Evolutionary conservation across 192 early-diverging fungal species (phyloP), one percentile per base, ranked within the genome.

Genomic region (Podila horticola): DNA sequence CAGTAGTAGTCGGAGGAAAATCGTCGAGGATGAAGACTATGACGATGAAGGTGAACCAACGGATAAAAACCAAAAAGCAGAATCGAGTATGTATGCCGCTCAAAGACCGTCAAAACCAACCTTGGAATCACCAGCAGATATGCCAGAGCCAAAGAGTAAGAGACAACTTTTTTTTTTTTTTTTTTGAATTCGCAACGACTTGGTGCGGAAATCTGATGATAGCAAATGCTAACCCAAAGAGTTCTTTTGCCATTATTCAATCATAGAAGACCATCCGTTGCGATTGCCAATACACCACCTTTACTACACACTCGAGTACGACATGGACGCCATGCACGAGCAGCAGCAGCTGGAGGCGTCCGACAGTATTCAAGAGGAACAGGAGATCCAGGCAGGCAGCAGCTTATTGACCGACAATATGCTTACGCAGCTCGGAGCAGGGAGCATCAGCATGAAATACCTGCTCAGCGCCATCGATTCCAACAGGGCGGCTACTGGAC

Each of bases 401-500:
- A 75, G 71, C 51, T 58, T 81, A 3, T 28, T 57, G 11, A 55
- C 64, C 7, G 58, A 74, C 48, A 79, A 73, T 20, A 67, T 74
- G 66, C 19, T 75, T 29, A 68, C 72, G 5, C 73, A 69, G 12
- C 74, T 68, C 45, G 62, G 75, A 4, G 55, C 84, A 28, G 62
- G 72, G 65, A 79, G 70, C 26, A 24, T 76, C 9, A 70, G 63
- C 31, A 88, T 89, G 70, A 87, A 94, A 76, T 94, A 95, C 74
- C 82, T 97, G 22, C 89, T 93, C 26, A 87, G 92, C 69, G 90
- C 90, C 11, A 94, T 97, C 48, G 90, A 92, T 64, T 88, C 89
- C 70, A 89, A 92, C 34, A 87, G 92, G n/a, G 82, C 88, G 45
- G 88, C 85, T 26, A 90, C 91, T 15, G 84, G 75, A 31, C 75